phyloP scores from a whole-genome alignment of 2,329 filamentous ascomycete genomes.

The Talaromyces sp. region DNA sequence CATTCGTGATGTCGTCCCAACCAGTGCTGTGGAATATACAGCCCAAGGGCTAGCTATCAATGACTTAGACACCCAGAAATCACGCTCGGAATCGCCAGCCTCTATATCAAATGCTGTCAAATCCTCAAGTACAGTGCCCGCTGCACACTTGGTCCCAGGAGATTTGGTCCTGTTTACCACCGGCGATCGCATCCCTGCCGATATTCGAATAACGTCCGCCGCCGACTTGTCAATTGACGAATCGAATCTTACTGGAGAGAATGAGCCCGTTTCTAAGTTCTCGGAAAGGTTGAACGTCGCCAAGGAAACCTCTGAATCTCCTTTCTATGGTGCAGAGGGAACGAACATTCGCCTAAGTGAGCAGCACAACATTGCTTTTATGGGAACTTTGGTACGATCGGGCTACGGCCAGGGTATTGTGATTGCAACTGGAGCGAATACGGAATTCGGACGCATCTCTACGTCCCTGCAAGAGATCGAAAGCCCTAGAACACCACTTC shows the following conservation, averaged over 20 bases:
- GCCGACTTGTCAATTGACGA: conserved; percentile 91
- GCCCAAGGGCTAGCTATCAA: conserved; percentile 27
- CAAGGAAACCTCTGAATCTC: conserved; percentile 40
- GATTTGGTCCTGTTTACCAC: conserved; percentile 93
- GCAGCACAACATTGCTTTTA: conserved; percentile 90
- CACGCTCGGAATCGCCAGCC: conserved; percentile 45
- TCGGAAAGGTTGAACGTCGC: conserved; percentile 53
- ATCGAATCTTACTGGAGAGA: conserved; percentile 94
- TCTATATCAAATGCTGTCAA: conserved; percentile 61
- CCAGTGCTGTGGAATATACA: conserved; percentile 16
- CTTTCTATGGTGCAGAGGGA: conserved; percentile 55
- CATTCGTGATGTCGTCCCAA: conserved; percentile 56
- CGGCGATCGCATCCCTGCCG: conserved; percentile 91
- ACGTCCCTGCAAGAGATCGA: conserved; percentile 92
- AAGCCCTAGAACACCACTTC: conserved; percentile 86
- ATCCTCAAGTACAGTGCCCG: conserved; percentile 79
- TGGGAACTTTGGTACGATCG: conserved; percentile 93
- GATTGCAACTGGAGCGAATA: conserved; percentile 90
- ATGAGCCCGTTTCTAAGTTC: conserved; percentile 80
- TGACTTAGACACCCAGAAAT: conserved; percentile 45
- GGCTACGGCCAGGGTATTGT: conserved; percentile 94
- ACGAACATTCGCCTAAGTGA: conserved; percentile 66
- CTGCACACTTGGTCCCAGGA: conserved; percentile 80
- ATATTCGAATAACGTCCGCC: conserved; percentile 87
- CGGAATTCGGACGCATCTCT: conserved; percentile 94